Percentiles rank a stretch among this genome's conserved stretches.
Evolutionary conservation across 2,329 filamentous ascomycete species (phyloP).

Genomic region (Pseudodiploospora longispora): DNA sequence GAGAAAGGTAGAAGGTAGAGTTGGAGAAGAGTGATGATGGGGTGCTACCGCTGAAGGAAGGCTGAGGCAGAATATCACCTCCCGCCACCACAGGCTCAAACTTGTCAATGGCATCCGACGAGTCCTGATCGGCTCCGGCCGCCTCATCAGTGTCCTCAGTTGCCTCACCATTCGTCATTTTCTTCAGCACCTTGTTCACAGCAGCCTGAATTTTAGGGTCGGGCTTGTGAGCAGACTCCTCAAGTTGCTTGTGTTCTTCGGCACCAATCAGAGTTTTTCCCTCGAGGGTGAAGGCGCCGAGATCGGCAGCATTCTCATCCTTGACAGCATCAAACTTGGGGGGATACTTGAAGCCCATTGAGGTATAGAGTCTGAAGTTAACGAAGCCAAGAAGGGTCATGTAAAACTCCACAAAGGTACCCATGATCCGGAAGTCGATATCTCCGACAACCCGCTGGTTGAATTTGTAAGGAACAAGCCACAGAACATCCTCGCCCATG

Average conservation of each 20-base stretch:
- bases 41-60: constrained; percentile 56
- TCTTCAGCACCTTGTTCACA: constrained; percentile 61
- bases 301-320: constrained; percentile 83
- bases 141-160: constrained; percentile 28
- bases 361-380: constrained; percentile 91
- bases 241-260: constrained; percentile 45
- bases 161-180: constrained; percentile 16
- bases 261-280: constrained; percentile 54
- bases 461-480: constrained; percentile 96
- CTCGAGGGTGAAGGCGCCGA: constrained; percentile 86
- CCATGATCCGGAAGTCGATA: constrained; percentile 98
- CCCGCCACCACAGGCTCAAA: constrained; percentile 80
- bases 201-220: constrained; percentile 57
- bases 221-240: constrained; percentile 39
- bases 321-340: constrained; percentile 84
- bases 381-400: constrained; percentile 92
- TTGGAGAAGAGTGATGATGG: constrained; percentile 74
- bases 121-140: constrained; percentile 37
- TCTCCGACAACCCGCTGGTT: constrained; percentile 91
- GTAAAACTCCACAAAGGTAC: constrained; percentile 98
- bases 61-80: constrained; percentile 80
- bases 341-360: constrained; percentile 85
- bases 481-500: constrained; percentile 92
- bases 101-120: constrained; percentile 69
- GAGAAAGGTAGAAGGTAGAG: constrained; percentile 86